These are phyloP conservation scores for Maudiozyma bulderi DNA, from an alignment of 805 yeast genomes.

Conservation along the genomic window DNA sequence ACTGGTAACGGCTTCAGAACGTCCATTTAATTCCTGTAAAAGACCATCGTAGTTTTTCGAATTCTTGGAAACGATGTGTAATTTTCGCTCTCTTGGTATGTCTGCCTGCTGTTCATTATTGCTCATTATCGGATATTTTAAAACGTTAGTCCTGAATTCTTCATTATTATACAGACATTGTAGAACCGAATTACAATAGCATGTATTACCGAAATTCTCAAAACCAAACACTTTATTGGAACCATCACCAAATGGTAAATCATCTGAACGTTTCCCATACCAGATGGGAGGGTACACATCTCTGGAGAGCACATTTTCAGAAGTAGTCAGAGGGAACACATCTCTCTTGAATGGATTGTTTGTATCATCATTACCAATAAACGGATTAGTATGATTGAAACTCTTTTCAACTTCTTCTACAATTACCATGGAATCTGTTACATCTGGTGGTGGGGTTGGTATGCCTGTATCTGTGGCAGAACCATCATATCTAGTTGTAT, in stretches of 20 bases:
- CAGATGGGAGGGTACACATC: slow-evolving; percentile 1
- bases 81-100: slow-evolving; percentile 25
- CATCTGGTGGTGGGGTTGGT: neutral
- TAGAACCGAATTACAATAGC: slow-evolving; percentile 86
- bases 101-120: neutral
- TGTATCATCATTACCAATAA: neutral
- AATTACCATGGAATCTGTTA: neutral
- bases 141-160: slow-evolving; percentile 50
- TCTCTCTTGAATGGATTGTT: neutral
- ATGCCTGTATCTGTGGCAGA: neutral
- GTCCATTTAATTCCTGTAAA: neutral
- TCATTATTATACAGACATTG: slow-evolving; percentile 76
- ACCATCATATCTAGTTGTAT: neutral
- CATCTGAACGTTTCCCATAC: neutral
- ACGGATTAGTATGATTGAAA: slow-evolving; percentile 1
- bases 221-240: slow-evolving; percentile 63
- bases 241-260: slow-evolving; percentile 55
- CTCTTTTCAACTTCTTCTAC: neutral
- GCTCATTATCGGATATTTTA: slow-evolving; percentile 38
- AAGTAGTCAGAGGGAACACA: neutral
- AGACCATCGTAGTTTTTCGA: neutral
- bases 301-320: neutral
- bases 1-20: no score
- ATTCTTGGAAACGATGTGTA: slow-evolving; percentile 32
- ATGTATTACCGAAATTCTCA: slow-evolving; percentile 83